Evolutionary conservation across 257 asterid species (phyloP).

Genomic region (Haberlea rhodopensis): DNA sequence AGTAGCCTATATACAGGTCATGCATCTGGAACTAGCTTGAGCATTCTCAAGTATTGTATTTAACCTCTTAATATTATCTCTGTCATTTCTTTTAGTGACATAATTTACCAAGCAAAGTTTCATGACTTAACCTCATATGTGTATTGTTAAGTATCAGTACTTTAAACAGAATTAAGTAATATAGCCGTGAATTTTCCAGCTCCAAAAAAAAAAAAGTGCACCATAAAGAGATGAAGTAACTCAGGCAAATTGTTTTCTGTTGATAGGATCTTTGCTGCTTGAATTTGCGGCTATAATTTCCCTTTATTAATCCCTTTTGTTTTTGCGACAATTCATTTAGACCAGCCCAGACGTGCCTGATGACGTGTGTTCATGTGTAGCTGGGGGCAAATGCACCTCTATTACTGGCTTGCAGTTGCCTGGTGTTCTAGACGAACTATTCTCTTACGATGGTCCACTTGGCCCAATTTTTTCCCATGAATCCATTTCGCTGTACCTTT

Average conservation of each 20-base stretch:
- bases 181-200: neutral
- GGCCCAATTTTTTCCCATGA: slow-evolving; percentile 64
- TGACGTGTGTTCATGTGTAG: slow-evolving; percentile 38
- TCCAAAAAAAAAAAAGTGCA: neutral
- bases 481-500: slow-evolving; percentile 61
- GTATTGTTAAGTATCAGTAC: neutral
- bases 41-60: neutral
- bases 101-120: neutral
- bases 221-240: neutral
- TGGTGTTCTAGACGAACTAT: slow-evolving; percentile 85
- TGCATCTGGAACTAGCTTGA: slow-evolving; percentile 21
- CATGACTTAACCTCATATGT: neutral
- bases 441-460: slow-evolving; percentile 76
- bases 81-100: slow-evolving; percentile 16
- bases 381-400: slow-evolving; percentile 51
- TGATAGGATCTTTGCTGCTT: neutral
- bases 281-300: neutral
- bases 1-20: slow-evolving; percentile 9
- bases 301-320: neutral
- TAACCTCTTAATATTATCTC: slow-evolving; percentile 1
- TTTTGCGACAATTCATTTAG: slow-evolving; percentile 6
- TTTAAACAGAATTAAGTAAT: neutral
- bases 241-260: neutral
- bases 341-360: slow-evolving; percentile 17
- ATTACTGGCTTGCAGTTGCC: slow-evolving; percentile 91